These are phyloP conservation scores for Nowakowskiella sp. DNA, from an alignment of 192 early-diverging fungal species.

Conservation along the genomic window DNA sequence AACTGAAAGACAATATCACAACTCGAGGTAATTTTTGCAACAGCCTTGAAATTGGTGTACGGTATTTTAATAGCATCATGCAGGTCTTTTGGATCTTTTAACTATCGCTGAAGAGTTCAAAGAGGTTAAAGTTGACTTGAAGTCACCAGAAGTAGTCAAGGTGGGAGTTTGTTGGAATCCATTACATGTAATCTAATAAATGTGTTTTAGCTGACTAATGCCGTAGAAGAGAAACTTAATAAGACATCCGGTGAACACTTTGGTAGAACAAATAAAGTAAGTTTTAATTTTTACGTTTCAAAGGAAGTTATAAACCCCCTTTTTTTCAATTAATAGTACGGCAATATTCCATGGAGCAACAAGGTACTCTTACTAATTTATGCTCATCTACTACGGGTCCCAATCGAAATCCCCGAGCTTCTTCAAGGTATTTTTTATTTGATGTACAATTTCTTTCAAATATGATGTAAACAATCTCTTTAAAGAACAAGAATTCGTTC, in stretches of 20 bases:
- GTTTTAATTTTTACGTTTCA: background rate
- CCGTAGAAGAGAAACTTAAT: slow-evolving; percentile 48
- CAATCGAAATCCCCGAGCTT: slow-evolving; percentile 45
- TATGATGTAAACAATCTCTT: background rate
- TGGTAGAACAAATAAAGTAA: slow-evolving; percentile 51
- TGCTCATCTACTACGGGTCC: slow-evolving; percentile 74
- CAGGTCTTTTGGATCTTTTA: slow-evolving; percentile 69
- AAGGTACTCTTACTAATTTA: slow-evolving; percentile 60
- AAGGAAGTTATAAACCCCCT: slow-evolving; percentile 10
- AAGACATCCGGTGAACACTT: slow-evolving; percentile 50
- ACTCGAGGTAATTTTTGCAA: slow-evolving; percentile 20
- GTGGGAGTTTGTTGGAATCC: slow-evolving; percentile 33
- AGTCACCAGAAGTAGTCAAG: no score
- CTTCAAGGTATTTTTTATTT: background rate
- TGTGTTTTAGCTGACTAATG: slow-evolving; percentile 9
- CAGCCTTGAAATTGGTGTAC: background rate
- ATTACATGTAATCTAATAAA: no score
- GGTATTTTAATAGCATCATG: no score
- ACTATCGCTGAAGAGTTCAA: slow-evolving; percentile 65
- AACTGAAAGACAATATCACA: slow-evolving; percentile 68
- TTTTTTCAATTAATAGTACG: no score
- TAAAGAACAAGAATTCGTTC: slow-evolving; percentile 51
- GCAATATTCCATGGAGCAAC: background rate
- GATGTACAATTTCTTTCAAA: background rate
- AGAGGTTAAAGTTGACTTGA: slow-evolving; percentile 10